Evolutionary conservation across 2,329 filamentous ascomycete genomes (phyloP), one percentile per base, ranked within the genome.

Genomic region (Colletotrichum magnum): DNA sequence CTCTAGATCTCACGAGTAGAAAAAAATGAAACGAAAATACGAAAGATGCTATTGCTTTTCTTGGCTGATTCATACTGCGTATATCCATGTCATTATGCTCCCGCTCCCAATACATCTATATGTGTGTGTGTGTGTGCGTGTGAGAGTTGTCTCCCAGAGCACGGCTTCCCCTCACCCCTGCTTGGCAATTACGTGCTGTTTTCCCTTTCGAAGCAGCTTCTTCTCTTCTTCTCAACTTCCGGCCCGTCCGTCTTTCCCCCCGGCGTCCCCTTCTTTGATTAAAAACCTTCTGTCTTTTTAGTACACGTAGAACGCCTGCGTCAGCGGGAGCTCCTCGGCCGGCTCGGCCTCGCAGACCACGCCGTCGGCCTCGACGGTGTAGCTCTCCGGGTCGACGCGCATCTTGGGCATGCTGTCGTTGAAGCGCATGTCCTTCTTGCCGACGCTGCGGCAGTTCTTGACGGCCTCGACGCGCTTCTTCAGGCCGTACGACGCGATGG

Each of bases 321-420:
- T 90, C 77, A 97, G 83, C 6, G 94, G 94, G 80, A 98, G 79
- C 59, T 77, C 85, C 28, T 85, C 85, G 24, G 92, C 89, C 4
- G 94, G 93, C 79, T 92, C 93, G 0, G 94, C 94, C 50, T 84
- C 87, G 77, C 93, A 95, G 43, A 90, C 83, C 79, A 88, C 81
- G 0, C 93, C 94, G 80, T 97, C 94, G 2, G 95, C 95, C 82
- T 95, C 91, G 28, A 98, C 95, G 16, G 85, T 88, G 83, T 98
- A 98, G 76, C 88, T 91, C 86, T 98, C 95, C 5, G 95, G 93
- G 79, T 98, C 95, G 69, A 98, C 95, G 75, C 85, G 90, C 93
- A 98, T 98, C 82, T 87, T 89, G 15, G 95, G 95, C 89, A 90
- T 94, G 63, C 82, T 81, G 76, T 94, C 90, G 79, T 98, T 98